Evolutionary conservation across 2,329 filamentous ascomycete species (phyloP), one percentile per base, ranked within the genome.

Genomic region (Podosphaera fusca): DNA sequence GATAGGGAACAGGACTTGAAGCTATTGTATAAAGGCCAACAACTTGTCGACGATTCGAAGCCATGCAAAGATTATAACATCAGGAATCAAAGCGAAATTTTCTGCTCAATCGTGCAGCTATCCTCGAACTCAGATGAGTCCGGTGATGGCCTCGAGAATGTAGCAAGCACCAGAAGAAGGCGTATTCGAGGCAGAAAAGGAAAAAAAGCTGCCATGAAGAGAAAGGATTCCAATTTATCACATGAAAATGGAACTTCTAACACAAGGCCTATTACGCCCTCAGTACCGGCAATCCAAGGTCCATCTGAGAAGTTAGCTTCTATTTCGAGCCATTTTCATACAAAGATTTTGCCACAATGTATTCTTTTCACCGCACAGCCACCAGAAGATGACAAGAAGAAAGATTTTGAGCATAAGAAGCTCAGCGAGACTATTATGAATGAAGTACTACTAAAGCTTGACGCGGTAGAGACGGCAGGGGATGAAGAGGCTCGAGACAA

Each of bases 341-440:
- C 71, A 34, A 75, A 80, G 56, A 77, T 85, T 60, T 69, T 82
- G n/a, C 84, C 84, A 0, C 67, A 82, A 5, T 85, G 81, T 63
- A 69, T 75, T 3, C 69, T 80, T 31, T 90, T 80, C 66, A 74
- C 76, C 29, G 71, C 70, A 4, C 71, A 74, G 7, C 82, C 86
- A 9, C 85, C 86, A 0, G 66, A 69, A 2, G 83, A 87, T 55
- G 65, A 71, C 45, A 81, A 82, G 67, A 87, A 84, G 73, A 73
- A 78, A 55, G 76, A 77, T 12, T 85, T 87, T 38, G 84, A 89
- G 65, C 82, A 90, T 67, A 81, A 83, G 67, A 82, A 78, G 66
- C 68, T 92, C 21, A 81, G 79, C 3, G 86, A 92, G 72, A 85
- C 82, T 3, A 76, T 88, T 45, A 73, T 92, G 73, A 79, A 82